Evolutionary conservation across 2,329 filamentous ascomycete species (phyloP).

Genomic region (Ceratocystis eucalypticola): DNA sequence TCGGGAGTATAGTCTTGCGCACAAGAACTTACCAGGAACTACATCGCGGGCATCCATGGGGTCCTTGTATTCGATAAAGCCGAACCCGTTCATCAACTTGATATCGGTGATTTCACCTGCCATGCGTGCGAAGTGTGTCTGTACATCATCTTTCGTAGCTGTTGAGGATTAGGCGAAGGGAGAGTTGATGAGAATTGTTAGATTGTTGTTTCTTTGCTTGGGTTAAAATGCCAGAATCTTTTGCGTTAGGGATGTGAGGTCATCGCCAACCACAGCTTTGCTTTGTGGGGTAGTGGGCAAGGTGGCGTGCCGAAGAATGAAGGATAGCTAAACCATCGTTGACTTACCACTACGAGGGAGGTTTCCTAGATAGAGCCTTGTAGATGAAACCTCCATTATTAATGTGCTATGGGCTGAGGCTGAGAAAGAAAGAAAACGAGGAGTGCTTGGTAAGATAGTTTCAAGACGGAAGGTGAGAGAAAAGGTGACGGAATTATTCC

Average conservation of each 20-base stretch:
- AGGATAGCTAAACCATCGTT: background rate
- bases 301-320: background rate
- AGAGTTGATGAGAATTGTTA: background rate
- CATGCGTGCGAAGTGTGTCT: conserved; percentile 91
- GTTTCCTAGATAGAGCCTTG: conserved; percentile 93
- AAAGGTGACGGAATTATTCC: conserved; percentile 17
- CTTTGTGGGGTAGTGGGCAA: conserved; percentile 12
- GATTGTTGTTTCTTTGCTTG: background rate
- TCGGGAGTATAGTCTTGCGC: background rate
- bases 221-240: background rate
- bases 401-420: conserved; percentile 17
- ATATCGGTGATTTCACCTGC: conserved; percentile 97
- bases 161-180: conserved; percentile 23
- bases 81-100: conserved; percentile 99
- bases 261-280: conserved; percentile 7
- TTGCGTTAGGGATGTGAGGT: conserved; percentile 10
- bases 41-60: conserved; percentile 96
- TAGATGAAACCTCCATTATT: conserved; percentile 84
- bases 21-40: conserved; percentile 64
- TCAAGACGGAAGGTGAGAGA: conserved; percentile 18
- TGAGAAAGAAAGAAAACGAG: no score
- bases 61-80: conserved; percentile 99
- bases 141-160: conserved; percentile 96
- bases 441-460: conserved; percentile 24
- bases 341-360: conserved; percentile 84